These are phyloP conservation scores for Bipolaris oryzae DNA, from an alignment of 2,329 filamentous ascomycete species.

Conservation along the genomic window DNA sequence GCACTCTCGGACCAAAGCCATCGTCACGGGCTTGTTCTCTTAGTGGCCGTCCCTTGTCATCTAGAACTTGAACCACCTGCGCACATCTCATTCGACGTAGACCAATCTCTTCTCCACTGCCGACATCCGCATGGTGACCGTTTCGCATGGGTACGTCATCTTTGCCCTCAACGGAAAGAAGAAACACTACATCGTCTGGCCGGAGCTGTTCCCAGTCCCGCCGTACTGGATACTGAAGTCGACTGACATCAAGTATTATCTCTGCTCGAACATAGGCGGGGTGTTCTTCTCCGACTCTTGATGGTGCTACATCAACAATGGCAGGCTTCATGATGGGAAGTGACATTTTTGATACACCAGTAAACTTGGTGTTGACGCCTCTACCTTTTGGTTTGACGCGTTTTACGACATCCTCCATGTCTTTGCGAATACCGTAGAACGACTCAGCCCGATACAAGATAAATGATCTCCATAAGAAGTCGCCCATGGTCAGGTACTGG, in stretches of 20 bases:
- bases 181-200: slow-evolving; percentile 86
- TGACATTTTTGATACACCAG: slow-evolving; percentile 90
- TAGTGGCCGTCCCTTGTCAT: slow-evolving; percentile 79
- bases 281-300: slow-evolving; percentile 79
- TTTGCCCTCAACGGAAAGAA: slow-evolving; percentile 74
- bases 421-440: slow-evolving; percentile 91
- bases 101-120: slow-evolving; percentile 66
- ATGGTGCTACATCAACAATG: slow-evolving; percentile 82
- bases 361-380: slow-evolving; percentile 72
- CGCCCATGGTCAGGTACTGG: slow-evolving; percentile 91
- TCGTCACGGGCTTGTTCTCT: slow-evolving; percentile 70
- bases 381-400: slow-evolving; percentile 74
- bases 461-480: slow-evolving; percentile 96
- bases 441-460: slow-evolving; percentile 87
- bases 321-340: slow-evolving; percentile 83
- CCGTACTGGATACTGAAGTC: slow-evolving; percentile 75
- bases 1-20: slow-evolving; percentile 63
- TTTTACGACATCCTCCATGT: slow-evolving; percentile 82
- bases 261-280: slow-evolving; percentile 88
- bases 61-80: slow-evolving; percentile 82
- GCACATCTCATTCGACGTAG: slow-evolving; percentile 77
- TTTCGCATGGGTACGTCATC: slow-evolving; percentile 61
- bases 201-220: slow-evolving; percentile 89
- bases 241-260: slow-evolving; percentile 80
- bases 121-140: slow-evolving; percentile 55